phyloP scores from a whole-genome alignment of 148 eudicot species.

The Persicaria maculosa region DNA sequence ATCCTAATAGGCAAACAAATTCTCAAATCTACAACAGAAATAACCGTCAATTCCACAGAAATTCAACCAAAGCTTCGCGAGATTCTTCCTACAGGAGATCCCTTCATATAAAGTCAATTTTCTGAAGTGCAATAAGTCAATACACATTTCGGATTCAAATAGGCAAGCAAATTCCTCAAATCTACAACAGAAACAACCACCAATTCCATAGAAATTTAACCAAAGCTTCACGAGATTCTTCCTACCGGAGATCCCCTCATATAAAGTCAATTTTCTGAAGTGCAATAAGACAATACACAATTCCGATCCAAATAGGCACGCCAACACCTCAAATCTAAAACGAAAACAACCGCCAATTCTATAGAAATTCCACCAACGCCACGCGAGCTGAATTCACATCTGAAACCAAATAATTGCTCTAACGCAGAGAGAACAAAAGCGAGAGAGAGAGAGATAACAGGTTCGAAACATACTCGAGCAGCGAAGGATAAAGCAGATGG shows the following conservation, averaged over 20 bases:
- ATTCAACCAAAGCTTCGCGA: not conserved
- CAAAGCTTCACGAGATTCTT: not conserved
- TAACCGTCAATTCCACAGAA: not conserved
- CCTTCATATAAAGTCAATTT: not conserved
- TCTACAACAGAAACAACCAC: not conserved
- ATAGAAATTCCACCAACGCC: not conserved
- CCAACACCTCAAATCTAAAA: not conserved
- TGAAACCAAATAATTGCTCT: not conserved
- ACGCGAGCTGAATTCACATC: not conserved
- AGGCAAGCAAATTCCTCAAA: not conserved
- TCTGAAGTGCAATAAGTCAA: not conserved
- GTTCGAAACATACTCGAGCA: constrained; percentile 52
- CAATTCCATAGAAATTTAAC: not conserved
- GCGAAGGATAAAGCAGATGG: constrained; percentile 68
- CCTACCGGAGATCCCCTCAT: not conserved
- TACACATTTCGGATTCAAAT: not conserved
- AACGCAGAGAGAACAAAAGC: not conserved
- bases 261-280: not conserved
- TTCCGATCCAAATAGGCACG: not conserved
- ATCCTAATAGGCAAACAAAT: not conserved
- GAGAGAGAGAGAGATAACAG: not conserved
- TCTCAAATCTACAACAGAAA: not conserved
- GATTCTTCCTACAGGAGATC: not conserved
- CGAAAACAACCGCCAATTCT: not conserved
- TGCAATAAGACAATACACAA: constrained; percentile 1